phyloP scores from a whole-genome alignment of 208 protist genomes.

The Herpetomonas tarakana region DNA sequence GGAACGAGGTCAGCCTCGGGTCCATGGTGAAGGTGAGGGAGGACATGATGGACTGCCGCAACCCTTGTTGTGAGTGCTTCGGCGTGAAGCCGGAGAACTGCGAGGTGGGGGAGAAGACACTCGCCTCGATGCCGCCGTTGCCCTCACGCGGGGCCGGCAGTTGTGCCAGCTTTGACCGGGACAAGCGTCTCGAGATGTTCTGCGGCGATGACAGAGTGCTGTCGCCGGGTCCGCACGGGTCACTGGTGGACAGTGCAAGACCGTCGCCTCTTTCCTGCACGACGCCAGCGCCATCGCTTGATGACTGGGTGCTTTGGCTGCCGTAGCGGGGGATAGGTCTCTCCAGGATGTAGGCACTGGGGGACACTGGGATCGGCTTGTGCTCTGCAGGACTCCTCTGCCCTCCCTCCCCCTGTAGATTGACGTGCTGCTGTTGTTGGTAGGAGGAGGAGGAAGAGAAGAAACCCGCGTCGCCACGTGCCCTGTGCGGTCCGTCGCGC shows the following conservation, averaged over 20 bases:
- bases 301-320: not conserved
- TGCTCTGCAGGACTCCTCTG: no score
- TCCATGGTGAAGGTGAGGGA: not conserved
- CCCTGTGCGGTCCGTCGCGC: no score
- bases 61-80: no score
- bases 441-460: not conserved
- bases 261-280: no score
- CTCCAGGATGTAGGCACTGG: not conserved
- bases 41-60: not conserved
- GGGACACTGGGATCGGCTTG: no score
- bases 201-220: no score
- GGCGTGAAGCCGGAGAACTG: no score
- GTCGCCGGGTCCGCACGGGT: no score
- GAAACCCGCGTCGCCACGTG: no score
- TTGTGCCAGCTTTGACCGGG: not conserved
- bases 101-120: not conserved
- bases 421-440: not conserved
- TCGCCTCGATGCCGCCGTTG: not conserved
- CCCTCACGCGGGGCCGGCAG: not conserved
- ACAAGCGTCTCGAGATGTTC: not conserved
- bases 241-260: not conserved
- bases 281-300: not conserved
- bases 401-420: no score
- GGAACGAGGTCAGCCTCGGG: not conserved
- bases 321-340: not conserved